A percentile compares a stretch with the other conserved stretches of the same genome.
phyloP scores from a whole-genome alignment of 441 rosid species.

The Sinapis alba region DNA sequence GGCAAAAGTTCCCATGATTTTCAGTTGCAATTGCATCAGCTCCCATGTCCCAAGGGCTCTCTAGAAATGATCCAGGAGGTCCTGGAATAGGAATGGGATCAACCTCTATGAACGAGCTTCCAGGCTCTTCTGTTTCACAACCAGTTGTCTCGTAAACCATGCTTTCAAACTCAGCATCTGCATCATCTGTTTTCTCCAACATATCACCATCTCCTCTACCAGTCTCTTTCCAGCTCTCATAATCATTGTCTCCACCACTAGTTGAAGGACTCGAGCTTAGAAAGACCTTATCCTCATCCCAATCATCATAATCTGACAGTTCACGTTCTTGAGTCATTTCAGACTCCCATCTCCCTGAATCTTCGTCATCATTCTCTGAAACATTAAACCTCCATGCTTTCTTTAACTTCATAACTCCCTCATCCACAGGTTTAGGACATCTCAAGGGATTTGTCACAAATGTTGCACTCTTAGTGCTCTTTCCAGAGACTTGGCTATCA shows the following conservation, averaged over 20 bases:
- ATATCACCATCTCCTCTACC: constrained; percentile 33
- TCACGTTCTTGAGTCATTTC: constrained; percentile 49
- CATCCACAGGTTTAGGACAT: constrained; percentile 44
- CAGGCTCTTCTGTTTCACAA: constrained; percentile 36
- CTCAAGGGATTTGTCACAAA: constrained; percentile 16
- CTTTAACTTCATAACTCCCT: constrained; percentile 27
- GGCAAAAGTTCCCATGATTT: constrained; percentile 83
- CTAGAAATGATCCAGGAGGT: constrained; percentile 95
- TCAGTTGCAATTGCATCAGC: constrained; percentile 56
- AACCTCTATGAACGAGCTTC: constrained; percentile 68
- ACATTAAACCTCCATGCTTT: constrained; percentile 40
- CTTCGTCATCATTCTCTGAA: constrained; percentile 36
- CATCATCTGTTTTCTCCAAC: constrained; percentile 31
- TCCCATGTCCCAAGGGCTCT: constrained; percentile 82
- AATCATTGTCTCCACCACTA: constrained; percentile 36
- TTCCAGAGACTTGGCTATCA: constrained; percentile 19
- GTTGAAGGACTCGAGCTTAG: constrained; percentile 40
- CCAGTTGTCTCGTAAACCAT: constrained; percentile 35
- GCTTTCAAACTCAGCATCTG: constrained; percentile 46
- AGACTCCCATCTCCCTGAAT: constrained; percentile 43
- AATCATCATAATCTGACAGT: constrained; percentile 41
- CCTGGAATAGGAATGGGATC: constrained; percentile 98
- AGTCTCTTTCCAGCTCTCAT: constrained; percentile 37
- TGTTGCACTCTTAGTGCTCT: constrained; percentile 30
- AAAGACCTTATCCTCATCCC: constrained; percentile 30